Evolutionary conservation across 2,329 filamentous ascomycete species (phyloP).

Genomic region (Trichoderma endophyticum): DNA sequence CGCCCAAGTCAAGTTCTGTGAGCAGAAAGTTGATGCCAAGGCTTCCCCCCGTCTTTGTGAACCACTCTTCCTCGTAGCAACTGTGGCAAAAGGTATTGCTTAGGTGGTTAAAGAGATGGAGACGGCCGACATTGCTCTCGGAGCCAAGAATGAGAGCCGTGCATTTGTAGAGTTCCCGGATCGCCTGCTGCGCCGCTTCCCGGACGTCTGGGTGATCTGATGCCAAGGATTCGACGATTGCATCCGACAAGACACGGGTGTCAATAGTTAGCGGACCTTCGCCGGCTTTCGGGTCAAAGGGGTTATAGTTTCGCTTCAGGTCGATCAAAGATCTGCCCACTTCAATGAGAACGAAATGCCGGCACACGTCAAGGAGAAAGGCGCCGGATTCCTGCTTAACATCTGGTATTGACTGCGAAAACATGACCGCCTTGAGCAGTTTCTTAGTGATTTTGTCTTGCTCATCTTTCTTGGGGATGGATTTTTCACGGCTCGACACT

Average conservation of each 20-base stretch:
- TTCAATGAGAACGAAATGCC: conserved; percentile 88
- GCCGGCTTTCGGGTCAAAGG: conserved; percentile 80
- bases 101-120: conserved; percentile 82
- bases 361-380: conserved; percentile 77
- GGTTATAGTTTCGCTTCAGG: conserved; percentile 69
- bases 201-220: conserved; percentile 79
- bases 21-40: conserved; percentile 86
- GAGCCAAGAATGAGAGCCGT: conserved; percentile 76
- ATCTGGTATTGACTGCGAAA: conserved; percentile 76
- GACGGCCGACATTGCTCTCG: conserved; percentile 64
- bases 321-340: conserved; percentile 81
- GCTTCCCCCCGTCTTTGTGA: conserved; percentile 90
- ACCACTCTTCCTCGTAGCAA: conserved; percentile 98
- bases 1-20: conserved; percentile 79
- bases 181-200: conserved; percentile 75
- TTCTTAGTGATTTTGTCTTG: conserved; percentile 82
- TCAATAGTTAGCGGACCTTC: conserved; percentile 87
- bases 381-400: conserved; percentile 72
- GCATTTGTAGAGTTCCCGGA: conserved; percentile 74
- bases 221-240: conserved; percentile 83
- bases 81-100: conserved; percentile 85
- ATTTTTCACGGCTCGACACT: conserved; percentile 73
- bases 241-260: conserved; percentile 81
- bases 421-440: conserved; percentile 84
- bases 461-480: conserved; percentile 79